Conservation (phyloP, 1,284 basidiomycete genomes). For the Moesziomyces sp. region DNA sequence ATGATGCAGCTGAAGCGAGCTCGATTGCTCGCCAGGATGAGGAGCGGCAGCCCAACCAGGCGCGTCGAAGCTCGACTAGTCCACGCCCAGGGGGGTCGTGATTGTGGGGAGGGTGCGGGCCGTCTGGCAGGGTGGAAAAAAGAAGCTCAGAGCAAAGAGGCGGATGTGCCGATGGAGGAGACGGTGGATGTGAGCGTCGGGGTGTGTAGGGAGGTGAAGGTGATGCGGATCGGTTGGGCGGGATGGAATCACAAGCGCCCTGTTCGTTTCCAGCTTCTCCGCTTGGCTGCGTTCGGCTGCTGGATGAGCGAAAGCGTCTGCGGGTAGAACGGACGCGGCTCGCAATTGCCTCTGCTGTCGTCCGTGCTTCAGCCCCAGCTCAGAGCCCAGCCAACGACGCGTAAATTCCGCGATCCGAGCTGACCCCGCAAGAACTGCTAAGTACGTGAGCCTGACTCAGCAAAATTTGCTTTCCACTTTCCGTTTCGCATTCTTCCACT, state of each 20-base stretch:
- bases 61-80: background rate
- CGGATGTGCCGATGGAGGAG: background rate
- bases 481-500: conserved; percentile 14
- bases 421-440: background rate
- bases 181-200: background rate
- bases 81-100: background rate
- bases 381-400: conserved; percentile 13
- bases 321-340: background rate
- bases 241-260: conserved; percentile 1
- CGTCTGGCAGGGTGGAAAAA: background rate
- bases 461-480: conserved; percentile 19
- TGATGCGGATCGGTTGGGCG: background rate
- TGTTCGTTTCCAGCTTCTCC: conserved; percentile 12
- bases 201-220: conserved; percentile 1
- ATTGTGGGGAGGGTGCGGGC: background rate
- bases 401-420: conserved; percentile 38
- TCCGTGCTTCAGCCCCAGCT: background rate
- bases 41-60: background rate
- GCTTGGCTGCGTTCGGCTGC: conserved; percentile 14
- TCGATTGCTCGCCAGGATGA: background rate
- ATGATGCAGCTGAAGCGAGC: background rate
- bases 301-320: conserved; percentile 1
- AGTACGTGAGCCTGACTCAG: conserved; percentile 30
- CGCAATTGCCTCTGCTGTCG: background rate
- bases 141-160: no score